A percentile compares a stretch with the other conserved stretches of the same genome.
These are phyloP conservation scores for Aspergillus sparsus DNA, from an alignment of 495 filamentous ascomycete species.

Conservation along the genomic window DNA sequence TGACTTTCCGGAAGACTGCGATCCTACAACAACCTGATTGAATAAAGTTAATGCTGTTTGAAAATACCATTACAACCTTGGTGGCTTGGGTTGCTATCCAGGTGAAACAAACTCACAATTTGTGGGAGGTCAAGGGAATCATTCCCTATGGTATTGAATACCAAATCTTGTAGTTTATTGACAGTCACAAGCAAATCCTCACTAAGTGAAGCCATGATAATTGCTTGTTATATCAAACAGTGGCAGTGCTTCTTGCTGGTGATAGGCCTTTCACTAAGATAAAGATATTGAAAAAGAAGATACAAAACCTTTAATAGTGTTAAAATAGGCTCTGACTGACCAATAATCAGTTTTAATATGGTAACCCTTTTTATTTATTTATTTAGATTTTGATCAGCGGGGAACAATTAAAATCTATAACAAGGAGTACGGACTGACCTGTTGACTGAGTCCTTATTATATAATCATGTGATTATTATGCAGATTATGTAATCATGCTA, in stretches of 20 bases:
- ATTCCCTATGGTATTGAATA: constrained; percentile 99
- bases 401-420: too few species aligned
- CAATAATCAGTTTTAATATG: too few species aligned
- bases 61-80: background rate
- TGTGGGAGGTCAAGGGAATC: constrained; percentile 97
- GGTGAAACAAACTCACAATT: constrained; percentile 70
- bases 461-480: too few species aligned
- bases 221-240: constrained; percentile 8
- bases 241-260: background rate
- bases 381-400: too few species aligned
- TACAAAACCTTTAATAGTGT: too few species aligned
- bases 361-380: too few species aligned
- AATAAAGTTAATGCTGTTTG: constrained; percentile 17
- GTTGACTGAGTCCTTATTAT: too few species aligned
- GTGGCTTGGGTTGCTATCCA: background rate
- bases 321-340: too few species aligned
- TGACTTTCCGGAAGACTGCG: constrained; percentile 98
- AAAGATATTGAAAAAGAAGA: too few species aligned
- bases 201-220: constrained; percentile 69
- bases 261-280: too few species aligned
- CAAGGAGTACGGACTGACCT: too few species aligned
- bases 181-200: constrained; percentile 91
- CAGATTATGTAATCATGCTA: too few species aligned
- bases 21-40: constrained; percentile 90
- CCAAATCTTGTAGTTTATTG: constrained; percentile 96